phyloP scores from a whole-genome alignment of 2,329 filamentous ascomycete genomes.

The Aureobasidium pullulans region DNA sequence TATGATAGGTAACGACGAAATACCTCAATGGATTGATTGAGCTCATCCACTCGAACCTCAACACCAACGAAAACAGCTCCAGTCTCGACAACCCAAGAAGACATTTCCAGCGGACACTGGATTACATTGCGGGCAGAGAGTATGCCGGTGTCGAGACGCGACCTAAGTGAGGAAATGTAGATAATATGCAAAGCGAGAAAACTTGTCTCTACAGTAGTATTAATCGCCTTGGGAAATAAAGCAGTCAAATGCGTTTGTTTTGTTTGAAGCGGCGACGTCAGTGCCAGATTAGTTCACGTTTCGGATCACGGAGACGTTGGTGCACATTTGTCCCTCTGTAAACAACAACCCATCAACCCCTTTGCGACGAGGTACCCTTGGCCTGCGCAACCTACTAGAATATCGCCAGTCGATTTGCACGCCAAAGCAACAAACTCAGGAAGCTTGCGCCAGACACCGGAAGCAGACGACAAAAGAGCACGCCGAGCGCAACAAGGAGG shows the following conservation, averaged over 20 bases:
- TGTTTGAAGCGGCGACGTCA: constrained; percentile 11
- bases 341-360: neutral
- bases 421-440: neutral
- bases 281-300: neutral
- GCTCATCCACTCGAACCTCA: constrained; percentile 92
- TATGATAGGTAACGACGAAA: constrained; percentile 75
- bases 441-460: neutral
- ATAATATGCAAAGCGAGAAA: neutral
- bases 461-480: neutral
- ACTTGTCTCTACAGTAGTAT: neutral
- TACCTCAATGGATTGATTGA: constrained; percentile 98
- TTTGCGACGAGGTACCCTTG: neutral
- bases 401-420: neutral
- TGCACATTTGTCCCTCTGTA: neutral
- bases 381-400: neutral
- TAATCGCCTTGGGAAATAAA: neutral
- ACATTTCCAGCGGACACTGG: constrained; percentile 90
- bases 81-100: constrained; percentile 83
- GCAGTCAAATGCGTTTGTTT: neutral
- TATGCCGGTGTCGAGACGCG: constrained; percentile 85
- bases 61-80: constrained; percentile 73
- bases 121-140: constrained; percentile 84
- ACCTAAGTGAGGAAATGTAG: constrained; percentile 32
- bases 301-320: constrained; percentile 1
- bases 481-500: neutral